Percentiles rank a stretch among this genome's conserved stretches.
These are phyloP conservation scores for Boletus sp. DNA, from an alignment of 768 basidiomycete species.

Conservation along the genomic window DNA sequence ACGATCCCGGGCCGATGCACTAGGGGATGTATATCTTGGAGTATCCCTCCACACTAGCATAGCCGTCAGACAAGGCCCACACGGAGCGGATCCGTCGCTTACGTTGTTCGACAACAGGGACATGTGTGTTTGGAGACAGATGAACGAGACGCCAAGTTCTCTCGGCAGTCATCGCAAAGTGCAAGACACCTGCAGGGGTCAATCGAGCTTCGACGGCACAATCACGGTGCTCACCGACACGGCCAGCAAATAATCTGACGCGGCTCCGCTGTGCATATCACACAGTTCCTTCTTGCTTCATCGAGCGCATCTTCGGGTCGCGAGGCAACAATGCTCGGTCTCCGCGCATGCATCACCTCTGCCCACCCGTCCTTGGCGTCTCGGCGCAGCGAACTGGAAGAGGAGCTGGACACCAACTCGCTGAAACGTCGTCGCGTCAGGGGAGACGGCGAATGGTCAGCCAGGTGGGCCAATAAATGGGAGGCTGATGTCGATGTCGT, in stretches of 20 bases:
- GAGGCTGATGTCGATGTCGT: conserved; percentile 37
- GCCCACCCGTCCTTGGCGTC: conserved; percentile 26
- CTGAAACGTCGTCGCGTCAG: conserved; percentile 49
- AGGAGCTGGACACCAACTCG: conserved; percentile 31
- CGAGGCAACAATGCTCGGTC: conserved; percentile 11
- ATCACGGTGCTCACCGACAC: conserved; percentile 54
- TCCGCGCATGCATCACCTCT: conserved; percentile 29
- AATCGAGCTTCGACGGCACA: not conserved
- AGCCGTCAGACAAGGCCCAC: not conserved
- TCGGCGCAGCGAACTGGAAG: conserved; percentile 4
- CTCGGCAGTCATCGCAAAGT: conserved; percentile 51
- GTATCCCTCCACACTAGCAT: conserved; percentile 32
- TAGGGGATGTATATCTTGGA: conserved; percentile 36
- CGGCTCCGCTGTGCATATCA: conserved; percentile 66
- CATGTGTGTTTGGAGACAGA: conserved; percentile 49
- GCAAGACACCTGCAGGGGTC: conserved; percentile 41
- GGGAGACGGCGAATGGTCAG: conserved; percentile 39
- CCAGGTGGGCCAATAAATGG: conserved; percentile 54
- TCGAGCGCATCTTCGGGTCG: conserved; percentile 25
- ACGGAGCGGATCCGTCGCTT: conserved; percentile 16
- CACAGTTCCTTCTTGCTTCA: conserved; percentile 47
- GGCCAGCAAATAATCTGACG: conserved; percentile 82
- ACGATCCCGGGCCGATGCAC: not conserved
- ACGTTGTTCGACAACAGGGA: conserved; percentile 50
- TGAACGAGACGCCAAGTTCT: conserved; percentile 48